phyloP scores from a whole-genome alignment of 2,329 filamentous ascomycete species.

The Paraconiothyrium brasiliense region DNA sequence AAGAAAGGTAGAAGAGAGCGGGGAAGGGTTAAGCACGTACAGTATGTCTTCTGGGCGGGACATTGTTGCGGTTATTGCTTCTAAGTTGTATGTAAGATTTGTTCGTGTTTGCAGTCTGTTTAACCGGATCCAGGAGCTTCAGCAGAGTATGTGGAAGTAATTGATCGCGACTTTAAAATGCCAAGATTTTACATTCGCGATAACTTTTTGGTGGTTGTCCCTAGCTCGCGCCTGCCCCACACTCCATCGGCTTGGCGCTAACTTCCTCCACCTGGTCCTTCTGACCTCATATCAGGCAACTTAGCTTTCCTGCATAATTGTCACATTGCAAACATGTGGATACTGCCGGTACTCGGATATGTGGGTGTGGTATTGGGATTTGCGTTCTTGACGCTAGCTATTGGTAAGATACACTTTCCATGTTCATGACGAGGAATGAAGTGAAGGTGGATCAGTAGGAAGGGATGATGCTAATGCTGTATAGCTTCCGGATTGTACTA shows the following conservation, averaged over 20 bases:
- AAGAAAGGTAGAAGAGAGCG: conserved; percentile 21
- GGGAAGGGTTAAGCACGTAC: conserved; percentile 57
- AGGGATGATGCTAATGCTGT: conserved; percentile 3
- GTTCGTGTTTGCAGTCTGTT: neutral
- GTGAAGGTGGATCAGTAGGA: neutral
- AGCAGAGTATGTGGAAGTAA: neutral
- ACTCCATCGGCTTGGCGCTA: conserved; percentile 5
- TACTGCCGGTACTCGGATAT: conserved; percentile 91
- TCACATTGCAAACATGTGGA: conserved; percentile 77
- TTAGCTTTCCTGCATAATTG: neutral
- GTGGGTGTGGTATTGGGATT: conserved; percentile 88
- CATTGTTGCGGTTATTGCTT: conserved; percentile 68
- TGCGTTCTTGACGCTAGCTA: conserved; percentile 91
- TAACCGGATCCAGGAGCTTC: neutral
- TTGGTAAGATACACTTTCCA: conserved; percentile 65
- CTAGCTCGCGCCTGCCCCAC: conserved; percentile 6
- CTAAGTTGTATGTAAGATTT: neutral
- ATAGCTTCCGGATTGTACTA: conserved; percentile 97
- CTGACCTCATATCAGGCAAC: conserved; percentile 13
- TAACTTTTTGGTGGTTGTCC: conserved; percentile 19
- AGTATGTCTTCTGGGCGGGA: conserved; percentile 96
- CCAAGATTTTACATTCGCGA: conserved; percentile 18
- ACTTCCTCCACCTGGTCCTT: conserved; percentile 18
- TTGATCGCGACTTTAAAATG: conserved; percentile 6
- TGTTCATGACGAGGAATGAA: neutral